Base-by-base conservation (phyloP, 2,329 filamentous ascomycete species). In the Hypoxylon sp. region DNA sequence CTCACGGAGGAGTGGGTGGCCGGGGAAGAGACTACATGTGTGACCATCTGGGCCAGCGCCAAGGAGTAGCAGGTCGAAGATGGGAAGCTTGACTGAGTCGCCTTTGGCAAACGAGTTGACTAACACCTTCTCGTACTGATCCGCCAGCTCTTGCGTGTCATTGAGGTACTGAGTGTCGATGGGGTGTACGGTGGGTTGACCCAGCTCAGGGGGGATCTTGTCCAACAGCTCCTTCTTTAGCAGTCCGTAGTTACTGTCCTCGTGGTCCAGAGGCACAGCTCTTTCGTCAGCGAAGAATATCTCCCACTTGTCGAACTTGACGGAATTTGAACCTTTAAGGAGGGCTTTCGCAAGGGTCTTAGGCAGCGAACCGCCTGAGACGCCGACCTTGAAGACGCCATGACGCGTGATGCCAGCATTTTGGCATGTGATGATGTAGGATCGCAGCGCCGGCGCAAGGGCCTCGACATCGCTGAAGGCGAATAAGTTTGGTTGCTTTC, bases 231-330 rank as follows among this genome's bases (percentile, higher is more conserved):
- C 94, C 50, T 88, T 83, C 83, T 97, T 96, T 72, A 98, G 82
- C 46, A 97, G 88, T 66, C 84, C 88, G 82, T 97, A 97, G 83
- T 98, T 99, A 83, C 94, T 97, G 83, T 99, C 95, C 71, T 88
- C 86, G 81, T 98, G 91, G 79, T 96, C 90, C 72, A 97, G 90
- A 21, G 96, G 92, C 56, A 98, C 96, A 73, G 93, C 93, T 76
- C 96, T 92, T 85, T 99, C 96, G 78, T 99, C 96, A 76, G 95
- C 95, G 80, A 97, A 98, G 86, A 98, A 99, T 76, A 99, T 93
- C 76, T 98, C 92, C 96, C 96, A 99, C 79, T 92, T 93, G 77
- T 86, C 84, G 81, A 96, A 97, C 74, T 91, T 84, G 71, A 94
- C 81, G 3, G 82, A 85, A 76, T 94, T 76, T 29, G 81, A 81